phyloP scores from a whole-genome alignment of 2,329 filamentous ascomycete genomes.

The Cladosporium sp. region DNA sequence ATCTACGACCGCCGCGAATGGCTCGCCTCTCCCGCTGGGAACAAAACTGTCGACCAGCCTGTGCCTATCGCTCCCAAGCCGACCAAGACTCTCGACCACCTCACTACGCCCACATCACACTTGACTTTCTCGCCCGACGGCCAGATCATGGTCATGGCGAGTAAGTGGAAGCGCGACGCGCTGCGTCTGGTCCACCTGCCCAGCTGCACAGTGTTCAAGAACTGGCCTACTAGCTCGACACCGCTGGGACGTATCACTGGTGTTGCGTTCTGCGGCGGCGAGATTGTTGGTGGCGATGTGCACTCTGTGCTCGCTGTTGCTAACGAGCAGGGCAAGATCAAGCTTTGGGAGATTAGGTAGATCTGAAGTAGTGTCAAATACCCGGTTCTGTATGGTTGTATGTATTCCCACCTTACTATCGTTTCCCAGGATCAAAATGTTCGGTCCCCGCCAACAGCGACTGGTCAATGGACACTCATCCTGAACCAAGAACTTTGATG shows the following conservation, averaged over 20 bases:
- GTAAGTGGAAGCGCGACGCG: constrained; percentile 82
- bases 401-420: background rate
- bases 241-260: constrained; percentile 76
- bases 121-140: constrained; percentile 82
- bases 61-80: constrained; percentile 69
- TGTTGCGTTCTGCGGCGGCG: constrained; percentile 44
- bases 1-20: constrained; percentile 79
- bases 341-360: constrained; percentile 75
- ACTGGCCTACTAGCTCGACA: constrained; percentile 92
- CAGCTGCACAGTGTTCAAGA: constrained; percentile 88
- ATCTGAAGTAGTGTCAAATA: background rate
- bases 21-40: constrained; percentile 22
- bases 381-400: background rate
- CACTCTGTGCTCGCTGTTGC: constrained; percentile 67
- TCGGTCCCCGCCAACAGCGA: too few relatives aligned
- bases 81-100: constrained; percentile 70
- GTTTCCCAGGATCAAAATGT: background rate
- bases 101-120: constrained; percentile 78
- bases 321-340: constrained; percentile 83
- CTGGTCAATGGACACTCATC: too few relatives aligned
- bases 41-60: constrained; percentile 15
- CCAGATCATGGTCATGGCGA: constrained; percentile 82
- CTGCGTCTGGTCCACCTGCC: constrained; percentile 84
- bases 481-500: background rate
- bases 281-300: constrained; percentile 36